phyloP scores from a whole-genome alignment of 2,329 filamentous ascomycete genomes.

The Aspergillus jensenii region DNA sequence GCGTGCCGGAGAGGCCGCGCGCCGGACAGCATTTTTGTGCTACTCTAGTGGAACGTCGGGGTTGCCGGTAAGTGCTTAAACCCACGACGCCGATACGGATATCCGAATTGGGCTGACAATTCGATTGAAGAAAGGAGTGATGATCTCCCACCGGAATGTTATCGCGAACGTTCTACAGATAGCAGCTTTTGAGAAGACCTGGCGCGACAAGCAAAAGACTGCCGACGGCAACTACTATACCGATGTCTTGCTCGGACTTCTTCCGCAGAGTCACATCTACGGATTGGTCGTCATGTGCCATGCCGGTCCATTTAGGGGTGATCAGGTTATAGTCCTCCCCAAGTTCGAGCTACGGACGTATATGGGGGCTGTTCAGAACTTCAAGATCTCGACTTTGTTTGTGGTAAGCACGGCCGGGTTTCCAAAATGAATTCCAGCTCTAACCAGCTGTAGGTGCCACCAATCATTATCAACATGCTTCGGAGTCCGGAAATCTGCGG shows the following conservation, averaged over 20 bases:
- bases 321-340: conserved; percentile 67
- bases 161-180: conserved; percentile 74
- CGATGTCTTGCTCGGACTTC: conserved; percentile 63
- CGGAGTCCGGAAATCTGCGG: conserved; percentile 61
- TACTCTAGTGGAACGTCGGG: conserved; percentile 81
- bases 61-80: conserved; percentile 58
- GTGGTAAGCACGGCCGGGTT: conserved; percentile 52
- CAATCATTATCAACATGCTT: conserved; percentile 75
- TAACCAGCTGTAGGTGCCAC: conserved; percentile 60
- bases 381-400: conserved; percentile 67
- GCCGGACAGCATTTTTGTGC: conserved; percentile 72
- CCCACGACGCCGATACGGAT: background rate
- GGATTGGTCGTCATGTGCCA: conserved; percentile 71
- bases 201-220: conserved; percentile 23
- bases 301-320: conserved; percentile 66
- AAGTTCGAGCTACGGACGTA: conserved; percentile 73
- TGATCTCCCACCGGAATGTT: conserved; percentile 77
- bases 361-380: conserved; percentile 64
- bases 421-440: background rate
- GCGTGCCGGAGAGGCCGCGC: conserved; percentile 46
- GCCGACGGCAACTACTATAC: conserved; percentile 51
- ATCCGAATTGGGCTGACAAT: conserved; percentile 11
- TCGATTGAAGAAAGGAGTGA: conserved; percentile 73
- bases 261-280: conserved; percentile 83
- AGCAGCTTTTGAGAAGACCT: conserved; percentile 48